Conservation (phyloP, 1,139 yeast genomes). For the Tardiomyces blankii region DNA sequence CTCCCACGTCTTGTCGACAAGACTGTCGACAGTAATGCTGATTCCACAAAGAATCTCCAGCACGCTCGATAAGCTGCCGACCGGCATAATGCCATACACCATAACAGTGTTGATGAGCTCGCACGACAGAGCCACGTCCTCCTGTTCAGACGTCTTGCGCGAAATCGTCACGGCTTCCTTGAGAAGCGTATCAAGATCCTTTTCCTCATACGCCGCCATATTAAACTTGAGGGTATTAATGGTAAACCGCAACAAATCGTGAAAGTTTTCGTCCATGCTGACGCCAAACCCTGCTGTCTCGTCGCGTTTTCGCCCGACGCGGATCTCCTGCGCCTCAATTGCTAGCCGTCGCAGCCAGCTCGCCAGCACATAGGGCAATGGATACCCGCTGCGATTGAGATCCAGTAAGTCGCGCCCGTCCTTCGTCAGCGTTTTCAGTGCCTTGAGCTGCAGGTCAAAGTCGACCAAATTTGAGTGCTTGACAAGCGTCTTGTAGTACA, state of each 20-base stretch:
- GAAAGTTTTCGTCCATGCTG: conserved; percentile 22
- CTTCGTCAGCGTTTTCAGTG: conserved; percentile 43
- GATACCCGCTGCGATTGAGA: conserved; percentile 37
- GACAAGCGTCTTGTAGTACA: conserved; percentile 51
- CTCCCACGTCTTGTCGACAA: conserved; percentile 33
- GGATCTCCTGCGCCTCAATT: conserved; percentile 20
- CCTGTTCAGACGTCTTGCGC: conserved; percentile 31
- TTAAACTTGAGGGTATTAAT: conserved; percentile 40
- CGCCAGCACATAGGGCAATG: conserved; percentile 33
- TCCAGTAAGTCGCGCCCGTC: conserved; percentile 54
- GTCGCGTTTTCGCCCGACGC: conserved; percentile 20
- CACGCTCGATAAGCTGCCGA: conserved; percentile 27
- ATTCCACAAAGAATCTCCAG: conserved; percentile 43
- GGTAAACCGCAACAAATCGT: conserved; percentile 29
- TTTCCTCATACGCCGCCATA: conserved; percentile 35
- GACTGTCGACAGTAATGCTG: conserved; percentile 27
- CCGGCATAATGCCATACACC: conserved; percentile 39
- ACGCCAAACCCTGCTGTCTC: conserved; percentile 21
- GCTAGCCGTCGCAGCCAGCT: conserved; percentile 27
- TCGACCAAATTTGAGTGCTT: conserved; percentile 41
- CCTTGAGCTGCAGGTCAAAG: conserved; percentile 43
- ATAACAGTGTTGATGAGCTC: conserved; percentile 37
- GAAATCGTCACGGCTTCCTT: conserved; percentile 32
- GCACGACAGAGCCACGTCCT: conserved; percentile 34
- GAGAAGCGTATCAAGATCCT: conserved; percentile 29